Percentiles rank a stretch among this genome's conserved stretches.
Conservation (phyloP, 2,329 filamentous ascomycete species). For the Chaetomium globosum region DNA sequence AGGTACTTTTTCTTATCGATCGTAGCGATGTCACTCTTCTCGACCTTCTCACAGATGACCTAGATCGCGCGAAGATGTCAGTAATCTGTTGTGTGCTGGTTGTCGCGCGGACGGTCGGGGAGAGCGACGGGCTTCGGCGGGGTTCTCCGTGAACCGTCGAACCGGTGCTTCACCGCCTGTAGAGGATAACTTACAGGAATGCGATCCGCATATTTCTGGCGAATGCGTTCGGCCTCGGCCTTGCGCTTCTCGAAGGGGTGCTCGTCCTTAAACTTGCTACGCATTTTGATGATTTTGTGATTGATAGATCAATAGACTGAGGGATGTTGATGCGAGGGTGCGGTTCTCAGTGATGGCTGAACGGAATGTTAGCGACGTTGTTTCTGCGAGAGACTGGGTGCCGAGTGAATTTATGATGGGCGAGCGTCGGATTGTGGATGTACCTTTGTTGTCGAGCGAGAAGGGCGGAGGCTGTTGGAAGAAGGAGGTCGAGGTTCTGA, state of each 20-base stretch:
- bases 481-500: slow-evolving; percentile 32
- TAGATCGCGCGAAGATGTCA: slow-evolving; percentile 44
- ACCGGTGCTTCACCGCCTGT: slow-evolving; percentile 22
- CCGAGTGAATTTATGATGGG: neutral
- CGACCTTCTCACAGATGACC: slow-evolving; percentile 99
- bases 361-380: slow-evolving; percentile 8
- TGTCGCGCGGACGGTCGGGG: slow-evolving; percentile 8
- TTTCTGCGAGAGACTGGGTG: neutral
- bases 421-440: neutral
- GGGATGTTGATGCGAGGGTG: slow-evolving; percentile 5
- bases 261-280: slow-evolving; percentile 99
- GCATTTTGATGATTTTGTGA: slow-evolving; percentile 66
- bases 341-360: slow-evolving; percentile 12
- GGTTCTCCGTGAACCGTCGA: slow-evolving; percentile 5
- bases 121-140: neutral
- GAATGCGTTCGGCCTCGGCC: slow-evolving; percentile 98
- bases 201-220: slow-evolving; percentile 97
- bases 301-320: slow-evolving; percentile 21
- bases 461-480: slow-evolving; percentile 24
- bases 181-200: slow-evolving; percentile 74
- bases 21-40: slow-evolving; percentile 98
- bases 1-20: slow-evolving; percentile 99
- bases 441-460: slow-evolving; percentile 19
- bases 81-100: slow-evolving; percentile 23
- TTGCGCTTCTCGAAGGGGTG: slow-evolving; percentile 99